A percentile compares a stretch with the other conserved stretches of the same genome.
phyloP scores from a whole-genome alignment of 768 basidiomycete genomes.

The Podaxis sp. region DNA sequence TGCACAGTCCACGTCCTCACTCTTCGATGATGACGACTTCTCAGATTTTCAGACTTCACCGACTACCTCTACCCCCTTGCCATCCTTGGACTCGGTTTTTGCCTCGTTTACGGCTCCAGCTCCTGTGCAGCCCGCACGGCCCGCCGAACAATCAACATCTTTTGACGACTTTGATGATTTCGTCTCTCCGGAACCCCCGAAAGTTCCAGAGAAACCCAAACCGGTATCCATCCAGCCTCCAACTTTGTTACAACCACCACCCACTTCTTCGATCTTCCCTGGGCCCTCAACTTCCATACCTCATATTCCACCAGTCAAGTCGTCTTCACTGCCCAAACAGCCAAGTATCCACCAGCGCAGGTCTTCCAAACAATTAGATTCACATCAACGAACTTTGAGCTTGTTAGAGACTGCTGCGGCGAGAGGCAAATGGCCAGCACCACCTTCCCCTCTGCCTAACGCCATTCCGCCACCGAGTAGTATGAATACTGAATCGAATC shows the following conservation, averaged over 20 bases:
- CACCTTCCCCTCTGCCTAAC: slow-evolving; percentile 26
- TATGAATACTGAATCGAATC: not conserved
- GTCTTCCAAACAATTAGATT: slow-evolving; percentile 38
- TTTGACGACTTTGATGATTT: slow-evolving; percentile 49
- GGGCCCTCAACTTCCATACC: slow-evolving; percentile 9
- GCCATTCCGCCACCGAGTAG: slow-evolving; percentile 23
- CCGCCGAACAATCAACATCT: slow-evolving; percentile 16
- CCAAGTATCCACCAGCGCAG: slow-evolving; percentile 22
- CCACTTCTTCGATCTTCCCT: slow-evolving; percentile 2
- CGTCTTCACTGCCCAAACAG: slow-evolving; percentile 12
- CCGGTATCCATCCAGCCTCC: slow-evolving; percentile 27
- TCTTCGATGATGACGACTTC: slow-evolving; percentile 53
- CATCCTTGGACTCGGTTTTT: not conserved
- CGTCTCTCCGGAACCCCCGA: slow-evolving; percentile 25
- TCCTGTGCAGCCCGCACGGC: slow-evolving; percentile 17
- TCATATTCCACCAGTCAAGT: not conserved
- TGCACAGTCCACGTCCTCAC: slow-evolving; percentile 22
- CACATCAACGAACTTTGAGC: slow-evolving; percentile 55
- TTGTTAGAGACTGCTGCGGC: slow-evolving; percentile 59
- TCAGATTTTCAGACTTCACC: slow-evolving; percentile 46
- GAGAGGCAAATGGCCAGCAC: slow-evolving; percentile 47
- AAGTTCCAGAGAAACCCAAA: slow-evolving; percentile 31
- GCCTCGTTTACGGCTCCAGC: slow-evolving; percentile 6
- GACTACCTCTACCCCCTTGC: slow-evolving; percentile 22
- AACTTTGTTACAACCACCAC: not conserved